Evolutionary conservation across 176 grass and related monocot genomes (phyloP).

Genomic region (Hordeum marinum): DNA sequence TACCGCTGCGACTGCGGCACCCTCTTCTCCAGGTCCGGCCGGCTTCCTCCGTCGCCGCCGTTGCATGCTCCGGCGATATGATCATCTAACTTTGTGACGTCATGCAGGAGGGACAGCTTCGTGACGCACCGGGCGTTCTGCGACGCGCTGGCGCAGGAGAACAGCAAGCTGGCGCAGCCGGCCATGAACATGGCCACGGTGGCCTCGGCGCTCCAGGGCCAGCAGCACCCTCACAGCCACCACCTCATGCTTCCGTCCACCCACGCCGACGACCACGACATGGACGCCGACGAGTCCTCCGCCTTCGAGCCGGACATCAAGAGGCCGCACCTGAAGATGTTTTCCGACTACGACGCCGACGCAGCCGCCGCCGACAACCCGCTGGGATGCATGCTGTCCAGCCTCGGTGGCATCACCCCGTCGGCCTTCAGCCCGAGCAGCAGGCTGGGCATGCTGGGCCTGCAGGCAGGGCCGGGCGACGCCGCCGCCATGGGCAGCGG

Average conservation of each 20-base stretch:
- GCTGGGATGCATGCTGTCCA: constrained; percentile 41
- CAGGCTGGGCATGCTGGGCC: not conserved
- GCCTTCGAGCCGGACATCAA: constrained; percentile 25
- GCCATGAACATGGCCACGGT: constrained; percentile 60
- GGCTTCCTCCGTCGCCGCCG: not conserved
- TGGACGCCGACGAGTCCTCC: not conserved
- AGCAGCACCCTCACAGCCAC: constrained; percentile 6
- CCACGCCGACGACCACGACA: not conserved
- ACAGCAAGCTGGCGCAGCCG: constrained; percentile 47
- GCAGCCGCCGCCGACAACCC: not conserved
- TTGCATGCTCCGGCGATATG: no score
- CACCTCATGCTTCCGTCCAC: not conserved
- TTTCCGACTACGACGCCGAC: constrained; percentile 3
- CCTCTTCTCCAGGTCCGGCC: constrained; percentile 80
- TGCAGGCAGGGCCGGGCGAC: not conserved
- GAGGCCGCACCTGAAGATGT: constrained; percentile 25
- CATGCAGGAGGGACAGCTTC: constrained; percentile 63
- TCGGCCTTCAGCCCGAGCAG: not conserved
- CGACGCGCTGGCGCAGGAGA: constrained; percentile 59
- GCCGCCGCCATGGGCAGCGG: not conserved
- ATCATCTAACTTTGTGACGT: no score
- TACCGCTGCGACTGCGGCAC: constrained; percentile 96
- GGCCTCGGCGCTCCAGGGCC: constrained; percentile 51
- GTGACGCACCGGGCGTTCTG: constrained; percentile 73
- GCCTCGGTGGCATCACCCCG: constrained; percentile 17